Conservation (phyloP, 805 yeast species). For the Teunomyces tritomae region DNA sequence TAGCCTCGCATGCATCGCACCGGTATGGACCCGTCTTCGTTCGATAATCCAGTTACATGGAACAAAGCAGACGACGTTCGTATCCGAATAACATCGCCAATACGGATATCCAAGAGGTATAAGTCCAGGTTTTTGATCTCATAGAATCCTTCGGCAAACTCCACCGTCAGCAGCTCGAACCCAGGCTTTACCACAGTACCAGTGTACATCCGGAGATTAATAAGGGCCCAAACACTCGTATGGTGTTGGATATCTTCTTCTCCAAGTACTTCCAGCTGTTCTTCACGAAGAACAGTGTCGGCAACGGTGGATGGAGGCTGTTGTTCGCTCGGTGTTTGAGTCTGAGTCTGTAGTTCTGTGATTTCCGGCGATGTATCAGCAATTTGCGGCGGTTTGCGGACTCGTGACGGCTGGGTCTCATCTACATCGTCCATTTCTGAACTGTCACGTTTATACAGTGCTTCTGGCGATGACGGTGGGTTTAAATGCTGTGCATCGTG, state of each 20-base stretch:
- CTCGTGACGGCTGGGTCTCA: background rate
- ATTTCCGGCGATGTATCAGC: conserved; percentile 8
- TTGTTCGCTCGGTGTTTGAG: background rate
- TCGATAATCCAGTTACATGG: conserved; percentile 45
- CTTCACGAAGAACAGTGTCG: conserved; percentile 9
- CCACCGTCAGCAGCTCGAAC: conserved; percentile 30
- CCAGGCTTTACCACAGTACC: conserved; percentile 38
- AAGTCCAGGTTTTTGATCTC: conserved; percentile 37
- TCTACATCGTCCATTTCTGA: conserved; percentile 5
- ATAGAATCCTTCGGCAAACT: conserved; percentile 38
- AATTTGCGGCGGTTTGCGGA: background rate
- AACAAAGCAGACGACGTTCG: conserved; percentile 30
- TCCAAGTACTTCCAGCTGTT: conserved; percentile 1
- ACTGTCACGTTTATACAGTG: conserved; percentile 9
- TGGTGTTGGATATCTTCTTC: conserved; percentile 11
- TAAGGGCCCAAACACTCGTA: conserved; percentile 53
- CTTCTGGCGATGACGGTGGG: background rate
- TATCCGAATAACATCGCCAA: conserved; percentile 53
- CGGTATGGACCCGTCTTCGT: conserved; percentile 13
- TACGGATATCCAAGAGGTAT: conserved; percentile 49
- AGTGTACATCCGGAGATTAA: conserved; percentile 49
- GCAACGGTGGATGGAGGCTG: background rate
- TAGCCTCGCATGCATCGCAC: conserved; percentile 62
- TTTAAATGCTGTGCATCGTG: background rate
- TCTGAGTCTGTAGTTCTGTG: conserved; percentile 13